Evolutionary conservation across 78 protist genomes (phyloP).

Genomic region (Dictyostelium capitatum): DNA sequence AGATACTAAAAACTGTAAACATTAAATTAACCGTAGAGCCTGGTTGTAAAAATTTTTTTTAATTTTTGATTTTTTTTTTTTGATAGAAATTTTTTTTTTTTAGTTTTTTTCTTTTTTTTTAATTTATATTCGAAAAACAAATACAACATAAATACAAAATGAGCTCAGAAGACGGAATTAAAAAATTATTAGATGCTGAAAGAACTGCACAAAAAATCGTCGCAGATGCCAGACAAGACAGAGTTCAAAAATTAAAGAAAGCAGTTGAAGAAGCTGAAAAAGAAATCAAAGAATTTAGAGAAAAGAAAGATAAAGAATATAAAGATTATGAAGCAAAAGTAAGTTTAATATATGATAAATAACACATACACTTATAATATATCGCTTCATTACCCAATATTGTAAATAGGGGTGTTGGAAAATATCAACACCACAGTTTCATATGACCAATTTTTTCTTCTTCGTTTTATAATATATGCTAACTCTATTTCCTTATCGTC

Average conservation of each 20-base stretch:
- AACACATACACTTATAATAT: no score
- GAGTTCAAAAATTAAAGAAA: conserved; percentile 71
- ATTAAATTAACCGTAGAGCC: neutral
- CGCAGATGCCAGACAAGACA: conserved; percentile 61
- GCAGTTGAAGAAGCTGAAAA: conserved; percentile 69
- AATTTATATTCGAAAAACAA: neutral
- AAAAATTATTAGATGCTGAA: conserved; percentile 63
- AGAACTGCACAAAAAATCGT: conserved; percentile 68
- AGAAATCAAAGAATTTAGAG: conserved; percentile 67
- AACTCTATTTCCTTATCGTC: neutral
- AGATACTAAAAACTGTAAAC: no score
- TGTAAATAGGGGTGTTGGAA: neutral
- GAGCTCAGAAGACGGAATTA: conserved; percentile 74
- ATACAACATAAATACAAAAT: neutral
- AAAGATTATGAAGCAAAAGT: conserved; percentile 72
- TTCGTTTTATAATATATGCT: neutral
- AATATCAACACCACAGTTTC: neutral
- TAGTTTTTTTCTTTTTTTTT: neutral
- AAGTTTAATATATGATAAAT: neutral
- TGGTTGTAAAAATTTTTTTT: conserved; percentile 7
- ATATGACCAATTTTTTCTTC: neutral
- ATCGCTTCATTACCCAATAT: neutral
- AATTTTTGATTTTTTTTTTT: neutral
- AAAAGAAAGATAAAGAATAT: conserved; percentile 54
- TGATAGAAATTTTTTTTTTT: neutral